A percentile compares a stretch with the other conserved stretches of the same genome.
These are phyloP conservation scores for Cudoniella acicularis DNA, from an alignment of 495 filamentous ascomycete genomes.

Conservation along the genomic window DNA sequence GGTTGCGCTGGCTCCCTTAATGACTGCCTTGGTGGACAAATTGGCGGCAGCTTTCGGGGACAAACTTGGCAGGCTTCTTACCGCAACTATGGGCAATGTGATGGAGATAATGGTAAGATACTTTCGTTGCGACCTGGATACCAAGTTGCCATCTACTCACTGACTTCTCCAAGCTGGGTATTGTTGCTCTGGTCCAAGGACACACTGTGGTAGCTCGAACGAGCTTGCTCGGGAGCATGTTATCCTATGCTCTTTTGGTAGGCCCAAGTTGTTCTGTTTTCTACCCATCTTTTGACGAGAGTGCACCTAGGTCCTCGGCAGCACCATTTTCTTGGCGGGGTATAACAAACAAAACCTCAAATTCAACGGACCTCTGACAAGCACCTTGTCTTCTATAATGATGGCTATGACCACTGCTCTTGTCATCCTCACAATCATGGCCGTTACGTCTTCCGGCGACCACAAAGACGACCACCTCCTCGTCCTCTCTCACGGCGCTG, in stretches of 20 bases:
- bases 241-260: conserved; percentile 4
- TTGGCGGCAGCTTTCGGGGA: not conserved
- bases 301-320: conserved; percentile 2
- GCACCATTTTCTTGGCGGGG: conserved; percentile 1
- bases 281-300: not conserved
- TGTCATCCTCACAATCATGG: conserved; percentile 30
- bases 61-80: not conserved
- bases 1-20: conserved; percentile 5
- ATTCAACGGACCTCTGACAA: not conserved
- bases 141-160: not conserved
- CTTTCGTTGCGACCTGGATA: not conserved
- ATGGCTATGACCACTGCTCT: conserved; percentile 26
- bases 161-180: conserved; percentile 2
- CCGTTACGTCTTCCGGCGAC: not conserved
- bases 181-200: conserved; percentile 5
- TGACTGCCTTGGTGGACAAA: not conserved
- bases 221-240: conserved; percentile 4
- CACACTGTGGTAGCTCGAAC: not conserved
- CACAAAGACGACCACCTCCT: not conserved
- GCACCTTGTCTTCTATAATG: conserved; percentile 28
- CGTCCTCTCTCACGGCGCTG: conserved; percentile 9
- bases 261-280: not conserved
- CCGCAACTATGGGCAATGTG: conserved; percentile 1
- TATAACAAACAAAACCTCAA: not conserved
- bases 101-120: conserved; percentile 29